Evolutionary conservation across 202 grass and related monocot genomes (phyloP), one percentile per base, ranked within the genome.

Genomic region (Carex arenaria): DNA sequence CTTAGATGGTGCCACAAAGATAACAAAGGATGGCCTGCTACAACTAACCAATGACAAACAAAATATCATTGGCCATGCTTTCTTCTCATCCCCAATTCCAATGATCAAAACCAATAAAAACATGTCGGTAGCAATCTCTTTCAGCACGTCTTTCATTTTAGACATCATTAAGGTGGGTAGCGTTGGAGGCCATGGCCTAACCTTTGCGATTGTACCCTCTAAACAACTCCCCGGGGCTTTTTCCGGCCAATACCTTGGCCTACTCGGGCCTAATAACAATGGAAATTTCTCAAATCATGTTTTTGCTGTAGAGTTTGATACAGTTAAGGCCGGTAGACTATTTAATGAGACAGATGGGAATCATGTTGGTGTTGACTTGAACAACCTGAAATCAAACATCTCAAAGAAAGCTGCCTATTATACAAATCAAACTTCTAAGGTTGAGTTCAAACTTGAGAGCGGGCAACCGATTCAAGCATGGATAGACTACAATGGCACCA

Each of bases 131-230:
- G 85, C 75, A 1, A 28, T 85, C 54, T 87, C 88, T 38, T 93
- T 93, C 78, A 90, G 86, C 78, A 87, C 89, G 59, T 76, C 72
- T 65, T 93, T 93, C 73, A 76, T 91, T 19, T 89, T 93, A 10
- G 85, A 91, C 10, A 91, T 89, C 55, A 62, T 93, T 18, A 57
- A 34, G 4, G 42, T 78, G 4, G 78, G 82, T 11, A 82, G 5
- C 12, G 7, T 20, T 10, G 82, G 87, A 49, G 85, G 88, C 59
- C 62, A 76, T 43, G 91, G 85, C 65, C 36, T 91, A 7, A 70
- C 89, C 32, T 91, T 91, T 18, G 86, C 79, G 0, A 22, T 91
- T 8, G 30, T 88, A 4, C 51, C 79, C 3, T 84, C 84, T 9
- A 84, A 78, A 66, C 18, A 45, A 13, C 86, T 84, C 31, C 86